Conservation (phyloP, 2,329 filamentous ascomycete genomes). For the Penicillium sp. region DNA sequence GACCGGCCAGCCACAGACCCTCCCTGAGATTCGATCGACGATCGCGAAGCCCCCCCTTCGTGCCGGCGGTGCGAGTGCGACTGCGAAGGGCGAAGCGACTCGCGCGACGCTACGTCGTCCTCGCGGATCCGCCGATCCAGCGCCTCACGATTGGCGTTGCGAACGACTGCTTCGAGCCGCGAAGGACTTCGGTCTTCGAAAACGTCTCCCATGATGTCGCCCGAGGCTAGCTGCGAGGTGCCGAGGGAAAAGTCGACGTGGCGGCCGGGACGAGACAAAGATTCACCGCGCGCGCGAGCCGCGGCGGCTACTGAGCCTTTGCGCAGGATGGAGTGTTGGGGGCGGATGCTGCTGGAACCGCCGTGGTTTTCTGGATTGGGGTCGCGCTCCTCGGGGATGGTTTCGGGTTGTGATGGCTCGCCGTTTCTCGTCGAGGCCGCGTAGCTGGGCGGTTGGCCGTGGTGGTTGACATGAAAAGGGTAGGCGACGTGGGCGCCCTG, state of each 20-base stretch:
- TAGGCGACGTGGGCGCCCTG: constrained; percentile 64
- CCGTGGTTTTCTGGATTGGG: constrained; percentile 23
- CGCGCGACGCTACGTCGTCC: constrained; percentile 18
- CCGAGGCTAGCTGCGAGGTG: constrained; percentile 56
- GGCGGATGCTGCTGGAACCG: constrained; percentile 23
- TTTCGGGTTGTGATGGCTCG: constrained; percentile 29
- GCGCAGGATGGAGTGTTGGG: constrained; percentile 54
- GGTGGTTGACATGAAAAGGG: constrained; percentile 60
- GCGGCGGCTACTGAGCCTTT: constrained; percentile 41
- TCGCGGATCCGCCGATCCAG: constrained; percentile 37
- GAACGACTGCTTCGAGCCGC: constrained; percentile 40
- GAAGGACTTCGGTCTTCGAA: constrained; percentile 53
- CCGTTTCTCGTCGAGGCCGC: constrained; percentile 40
- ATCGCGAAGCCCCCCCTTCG: constrained; percentile 16
- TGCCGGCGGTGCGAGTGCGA: constrained; percentile 19
- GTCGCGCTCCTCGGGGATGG: constrained; percentile 40
- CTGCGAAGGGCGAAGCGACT: constrained; percentile 21
- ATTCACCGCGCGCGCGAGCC: constrained; percentile 53
- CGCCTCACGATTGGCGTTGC: constrained; percentile 36
- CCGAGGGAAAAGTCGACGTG: constrained; percentile 69
- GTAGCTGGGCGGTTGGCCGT: constrained; percentile 44
- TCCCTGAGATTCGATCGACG: constrained; percentile 21
- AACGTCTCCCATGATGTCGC: constrained; percentile 61
- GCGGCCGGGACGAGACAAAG: constrained; percentile 53
- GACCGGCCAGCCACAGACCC: constrained; percentile 21